phyloP scores from a whole-genome alignment of 1,139 yeast species.

The Hemisphaericaspora xylanilytica region DNA sequence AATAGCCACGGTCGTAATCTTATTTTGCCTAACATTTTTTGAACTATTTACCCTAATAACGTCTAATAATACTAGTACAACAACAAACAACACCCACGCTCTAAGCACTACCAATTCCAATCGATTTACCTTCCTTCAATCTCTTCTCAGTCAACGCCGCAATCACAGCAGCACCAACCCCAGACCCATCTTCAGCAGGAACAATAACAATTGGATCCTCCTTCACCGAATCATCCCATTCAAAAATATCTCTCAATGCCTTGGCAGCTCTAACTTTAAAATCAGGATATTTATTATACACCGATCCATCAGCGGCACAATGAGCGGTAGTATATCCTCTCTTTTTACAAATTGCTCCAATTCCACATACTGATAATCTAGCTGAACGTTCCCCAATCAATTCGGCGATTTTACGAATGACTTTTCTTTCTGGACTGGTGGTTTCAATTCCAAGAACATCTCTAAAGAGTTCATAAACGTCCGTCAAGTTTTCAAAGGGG shows the following conservation, averaged over 20 bases:
- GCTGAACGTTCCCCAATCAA: conserved; percentile 91
- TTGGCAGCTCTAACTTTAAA: conserved; percentile 87
- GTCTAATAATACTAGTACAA: neutral
- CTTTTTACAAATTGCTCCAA: conserved; percentile 91
- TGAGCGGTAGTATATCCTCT: conserved; percentile 75
- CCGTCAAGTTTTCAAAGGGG: conserved; percentile 80
- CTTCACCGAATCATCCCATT: conserved; percentile 53
- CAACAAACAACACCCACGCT: no score
- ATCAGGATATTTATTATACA: conserved; percentile 87
- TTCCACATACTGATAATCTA: conserved; percentile 90
- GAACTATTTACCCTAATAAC: no score
- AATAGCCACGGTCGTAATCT: no score
- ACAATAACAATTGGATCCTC: conserved; percentile 79
- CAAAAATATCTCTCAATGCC: conserved; percentile 87
- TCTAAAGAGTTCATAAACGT: conserved; percentile 66
- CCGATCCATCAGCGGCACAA: conserved; percentile 98
- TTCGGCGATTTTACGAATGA: conserved; percentile 81
- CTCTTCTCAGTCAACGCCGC: conserved; percentile 90
- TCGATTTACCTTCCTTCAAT: conserved; percentile 65
- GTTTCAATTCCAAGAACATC: conserved; percentile 59
- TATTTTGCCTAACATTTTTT: no score
- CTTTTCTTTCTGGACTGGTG: conserved; percentile 74
- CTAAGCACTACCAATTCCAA: conserved; percentile 43
- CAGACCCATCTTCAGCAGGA: conserved; percentile 97
- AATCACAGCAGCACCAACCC: conserved; percentile 97